Conservation (phyloP, 139 green algal genomes). For the Coccomyxa sp. region DNA sequence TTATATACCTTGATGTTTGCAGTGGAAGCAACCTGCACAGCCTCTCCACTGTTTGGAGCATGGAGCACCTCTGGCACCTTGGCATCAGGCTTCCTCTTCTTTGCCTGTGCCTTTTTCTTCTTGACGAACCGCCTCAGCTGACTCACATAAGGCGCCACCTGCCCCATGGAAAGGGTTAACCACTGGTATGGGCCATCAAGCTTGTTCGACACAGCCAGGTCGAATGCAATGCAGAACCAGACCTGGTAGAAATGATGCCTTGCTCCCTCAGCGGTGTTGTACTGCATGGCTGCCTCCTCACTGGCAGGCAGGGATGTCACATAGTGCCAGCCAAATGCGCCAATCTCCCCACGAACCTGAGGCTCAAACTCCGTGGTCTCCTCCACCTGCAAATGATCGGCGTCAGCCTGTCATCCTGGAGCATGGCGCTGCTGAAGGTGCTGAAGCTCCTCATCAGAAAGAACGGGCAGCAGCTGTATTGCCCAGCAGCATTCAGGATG, state of each 20-base stretch:
- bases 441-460: too few relatives aligned
- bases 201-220: neutral
- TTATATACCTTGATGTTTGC: too few relatives aligned
- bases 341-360: slow-evolving; percentile 62
- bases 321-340: slow-evolving; percentile 73
- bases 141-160: slow-evolving; percentile 2
- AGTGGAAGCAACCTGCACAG: too few relatives aligned
- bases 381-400: slow-evolving; percentile 35
- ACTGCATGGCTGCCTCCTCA: slow-evolving; percentile 40
- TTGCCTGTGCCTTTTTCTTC: neutral
- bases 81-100: neutral
- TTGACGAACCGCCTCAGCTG: neutral
- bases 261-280: slow-evolving; percentile 54
- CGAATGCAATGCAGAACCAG: too few relatives aligned
- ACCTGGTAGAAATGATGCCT: slow-evolving; percentile 81
- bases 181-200: neutral
- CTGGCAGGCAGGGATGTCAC: slow-evolving; percentile 51
- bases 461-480: too few relatives aligned
- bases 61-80: too few relatives aligned
- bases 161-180: neutral
- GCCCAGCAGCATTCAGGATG: too few relatives aligned
- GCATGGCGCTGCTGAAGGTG: too few relatives aligned
- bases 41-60: too few relatives aligned
- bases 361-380: slow-evolving; percentile 64
- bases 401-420: neutral